These are phyloP conservation scores for Oryza punctata DNA, from an alignment of 176 grass and related monocot species.

Conservation along the genomic window DNA sequence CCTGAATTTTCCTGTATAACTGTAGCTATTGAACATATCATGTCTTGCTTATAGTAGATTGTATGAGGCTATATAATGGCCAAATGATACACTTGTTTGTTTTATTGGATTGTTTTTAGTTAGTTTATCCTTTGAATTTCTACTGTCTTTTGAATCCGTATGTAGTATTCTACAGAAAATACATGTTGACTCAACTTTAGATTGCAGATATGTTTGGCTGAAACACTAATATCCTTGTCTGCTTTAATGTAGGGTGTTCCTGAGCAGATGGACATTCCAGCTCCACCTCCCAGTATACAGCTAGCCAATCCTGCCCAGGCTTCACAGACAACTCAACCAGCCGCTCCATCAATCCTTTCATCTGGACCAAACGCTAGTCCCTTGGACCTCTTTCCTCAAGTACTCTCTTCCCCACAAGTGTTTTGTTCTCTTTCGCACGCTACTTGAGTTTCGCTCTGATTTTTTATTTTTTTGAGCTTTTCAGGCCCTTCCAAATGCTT, in stretches of 20 bases:
- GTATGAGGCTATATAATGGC: constrained; percentile 7
- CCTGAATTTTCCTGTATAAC: background rate
- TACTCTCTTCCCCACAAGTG: constrained; percentile 3
- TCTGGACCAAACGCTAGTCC: constrained; percentile 82
- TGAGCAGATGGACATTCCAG: constrained; percentile 59
- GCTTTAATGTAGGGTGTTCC: constrained; percentile 67
- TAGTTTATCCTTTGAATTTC: constrained; percentile 1
- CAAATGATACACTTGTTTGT: constrained; percentile 7
- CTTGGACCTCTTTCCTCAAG: constrained; percentile 90
- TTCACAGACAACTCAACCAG: constrained; percentile 58
- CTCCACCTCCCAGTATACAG: constrained; percentile 50
- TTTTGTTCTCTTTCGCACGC: background rate
- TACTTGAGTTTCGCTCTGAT: constrained; percentile 16
- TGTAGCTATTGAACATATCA: constrained; percentile 16
- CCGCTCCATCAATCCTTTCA: constrained; percentile 58
- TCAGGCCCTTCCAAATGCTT: constrained; percentile 78
- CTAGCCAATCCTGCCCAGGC: constrained; percentile 46
- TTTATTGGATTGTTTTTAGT: constrained; percentile 9
- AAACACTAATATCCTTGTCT: constrained; percentile 28
- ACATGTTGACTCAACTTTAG: constrained; percentile 6
- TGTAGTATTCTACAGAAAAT: background rate
- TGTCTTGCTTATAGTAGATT: background rate
- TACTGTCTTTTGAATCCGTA: background rate
- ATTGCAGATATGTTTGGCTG: constrained; percentile 5
- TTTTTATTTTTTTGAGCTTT: background rate